Base-by-base conservation (phyloP, 2,329 filamentous ascomycete species). In the Ceratocystis colombiana region DNA sequence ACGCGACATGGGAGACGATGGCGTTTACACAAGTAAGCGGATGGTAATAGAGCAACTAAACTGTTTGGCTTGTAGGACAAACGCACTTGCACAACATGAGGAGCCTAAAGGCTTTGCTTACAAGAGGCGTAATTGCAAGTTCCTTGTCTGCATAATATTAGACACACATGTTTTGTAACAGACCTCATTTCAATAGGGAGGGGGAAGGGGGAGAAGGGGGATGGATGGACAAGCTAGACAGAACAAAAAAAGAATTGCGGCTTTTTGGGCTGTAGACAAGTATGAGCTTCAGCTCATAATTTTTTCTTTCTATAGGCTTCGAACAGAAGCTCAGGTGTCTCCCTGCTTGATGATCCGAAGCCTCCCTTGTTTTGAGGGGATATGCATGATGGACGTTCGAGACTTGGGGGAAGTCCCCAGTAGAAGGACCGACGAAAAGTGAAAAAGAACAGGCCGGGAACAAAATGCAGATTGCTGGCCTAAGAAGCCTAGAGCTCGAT, bases 151-250 rank as follows among this genome's bases (percentile, higher is more conserved):
- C 48, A 50, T 50, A 50, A 50, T 50, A 50, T 50, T 50, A 50
- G 48, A 50, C 17, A 50, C 46, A 50, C 48, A 50, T 50, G 48
- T 50, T 50, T 50, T 50, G 48, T 20, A 50, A 50, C 48, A 50
- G 22, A 22, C n/a, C 48, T 50, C 48, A 50, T 50, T 50, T 50
- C 20, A 20, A 50, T 10, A 10, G 17, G 17, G 46, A 48, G 17
- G 17, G 20, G 48, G 20, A 22, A 10, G 20, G 48, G 22, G 48
- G 20, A 3, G 3, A 22, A 25, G 22, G 48, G 22, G 17, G 48
- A 10, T 12, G 48, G 20, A 48, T 22, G 48, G 20, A 48, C 20
- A 48, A 48, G 46, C 17, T 12, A 41, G 37, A 41, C 10, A 22
- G 48, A 22, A 22, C n/a, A 50, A 50, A 41, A 22, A 22, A 22